A percentile compares a stretch with the other conserved stretches of the same genome.
Conservation (phyloP, 371 early-diverging fungal genomes). For the Mortierella sp. region DNA sequence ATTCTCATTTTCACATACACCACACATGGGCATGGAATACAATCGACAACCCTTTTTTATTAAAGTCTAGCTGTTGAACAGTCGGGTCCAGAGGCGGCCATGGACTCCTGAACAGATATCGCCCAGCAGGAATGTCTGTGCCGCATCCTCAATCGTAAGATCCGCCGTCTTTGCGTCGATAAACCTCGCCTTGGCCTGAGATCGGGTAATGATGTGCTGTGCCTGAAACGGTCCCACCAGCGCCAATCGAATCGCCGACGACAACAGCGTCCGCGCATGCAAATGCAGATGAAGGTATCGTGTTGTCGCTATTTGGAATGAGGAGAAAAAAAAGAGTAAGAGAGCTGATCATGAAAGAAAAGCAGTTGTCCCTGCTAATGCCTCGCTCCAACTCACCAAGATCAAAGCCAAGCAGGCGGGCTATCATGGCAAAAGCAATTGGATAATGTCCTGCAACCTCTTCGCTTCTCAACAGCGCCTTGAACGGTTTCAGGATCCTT, state of each 20-base stretch:
- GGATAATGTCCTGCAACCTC: conserved; percentile 55
- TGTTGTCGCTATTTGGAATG: conserved; percentile 66
- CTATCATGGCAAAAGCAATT: conserved; percentile 56
- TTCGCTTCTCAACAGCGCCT: conserved; percentile 40
- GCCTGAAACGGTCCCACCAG: conserved; percentile 91
- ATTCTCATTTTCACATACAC: neutral
- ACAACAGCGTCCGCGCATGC: conserved; percentile 85
- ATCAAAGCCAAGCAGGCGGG: conserved; percentile 51
- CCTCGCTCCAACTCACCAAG: conserved; percentile 30
- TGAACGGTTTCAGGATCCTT: conserved; percentile 52
- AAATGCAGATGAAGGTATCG: conserved; percentile 85
- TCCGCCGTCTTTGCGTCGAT: conserved; percentile 59
- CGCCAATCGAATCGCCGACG: conserved; percentile 92
- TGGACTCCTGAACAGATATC: conserved; percentile 94
- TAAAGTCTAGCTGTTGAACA: conserved; percentile 82
- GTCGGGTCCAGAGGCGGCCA: conserved; percentile 87
- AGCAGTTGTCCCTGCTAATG: neutral
- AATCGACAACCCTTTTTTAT: neutral
- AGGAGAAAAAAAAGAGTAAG: neutral
- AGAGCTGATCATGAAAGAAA: neutral
- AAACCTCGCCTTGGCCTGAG: conserved; percentile 69
- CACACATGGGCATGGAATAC: neutral
- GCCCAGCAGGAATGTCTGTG: conserved; percentile 80
- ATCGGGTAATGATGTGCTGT: conserved; percentile 77
- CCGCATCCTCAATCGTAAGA: conserved; percentile 67